These are phyloP conservation scores for Colletotrichum incanum DNA, from an alignment of 2,329 filamentous ascomycete species.

Conservation along the genomic window DNA sequence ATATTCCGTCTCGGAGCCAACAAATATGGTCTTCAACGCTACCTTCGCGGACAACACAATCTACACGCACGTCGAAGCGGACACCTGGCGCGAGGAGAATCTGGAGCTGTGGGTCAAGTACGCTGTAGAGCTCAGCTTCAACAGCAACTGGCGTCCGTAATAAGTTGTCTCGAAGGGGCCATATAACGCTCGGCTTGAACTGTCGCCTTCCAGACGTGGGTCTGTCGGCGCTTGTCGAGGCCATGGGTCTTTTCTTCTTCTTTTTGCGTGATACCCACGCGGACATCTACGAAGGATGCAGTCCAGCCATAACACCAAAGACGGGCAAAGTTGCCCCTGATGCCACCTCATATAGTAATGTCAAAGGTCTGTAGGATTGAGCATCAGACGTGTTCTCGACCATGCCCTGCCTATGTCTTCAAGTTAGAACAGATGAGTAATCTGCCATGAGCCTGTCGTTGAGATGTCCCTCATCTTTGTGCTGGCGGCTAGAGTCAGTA, in stretches of 20 bases:
- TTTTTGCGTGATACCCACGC: too few relatives aligned
- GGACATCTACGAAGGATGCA: too few relatives aligned
- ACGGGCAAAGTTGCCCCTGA: background rate
- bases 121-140: conserved; percentile 19
- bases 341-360: background rate
- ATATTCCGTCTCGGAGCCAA: conserved; percentile 40
- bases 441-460: background rate
- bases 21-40: conserved; percentile 44
- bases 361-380: background rate
- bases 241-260: too few relatives aligned
- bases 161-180: too few relatives aligned
- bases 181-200: background rate
- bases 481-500: background rate
- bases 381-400: background rate
- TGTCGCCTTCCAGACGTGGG: too few relatives aligned
- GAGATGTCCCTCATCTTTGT: too few relatives aligned
- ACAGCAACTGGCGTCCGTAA: conserved; percentile 16
- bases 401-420: background rate
- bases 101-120: conserved; percentile 27
- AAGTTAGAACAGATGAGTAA: background rate
- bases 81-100: conserved; percentile 40
- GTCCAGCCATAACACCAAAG: background rate
- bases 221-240: background rate
- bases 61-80: conserved; percentile 42
- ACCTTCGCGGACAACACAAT: conserved; percentile 40